Conservation (phyloP, 768 basidiomycete species). For the Botryobasidium botryosum region DNA sequence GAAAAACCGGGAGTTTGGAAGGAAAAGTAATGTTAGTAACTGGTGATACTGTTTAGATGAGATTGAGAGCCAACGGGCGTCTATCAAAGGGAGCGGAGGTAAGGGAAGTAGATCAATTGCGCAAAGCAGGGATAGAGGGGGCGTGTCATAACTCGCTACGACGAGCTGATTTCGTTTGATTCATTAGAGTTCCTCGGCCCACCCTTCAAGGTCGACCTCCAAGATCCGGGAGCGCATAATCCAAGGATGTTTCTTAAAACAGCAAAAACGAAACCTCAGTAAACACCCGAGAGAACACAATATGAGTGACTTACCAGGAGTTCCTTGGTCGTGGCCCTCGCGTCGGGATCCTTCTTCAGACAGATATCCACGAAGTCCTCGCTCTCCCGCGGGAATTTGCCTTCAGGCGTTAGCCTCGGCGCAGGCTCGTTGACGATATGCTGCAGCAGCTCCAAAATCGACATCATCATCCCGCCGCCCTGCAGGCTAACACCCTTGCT, state of each 20-base stretch:
- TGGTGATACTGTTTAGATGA: no score
- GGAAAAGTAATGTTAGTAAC: no score
- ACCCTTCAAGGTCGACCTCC: constrained; percentile 56
- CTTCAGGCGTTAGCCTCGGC: constrained; percentile 63
- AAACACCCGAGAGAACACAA: neutral
- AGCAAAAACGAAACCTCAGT: neutral
- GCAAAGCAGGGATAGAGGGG: no score
- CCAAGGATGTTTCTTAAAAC: constrained; percentile 51
- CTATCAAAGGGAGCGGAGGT: no score
- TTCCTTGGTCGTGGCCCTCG: constrained; percentile 74
- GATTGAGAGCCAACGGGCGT: no score
- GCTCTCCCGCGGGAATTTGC: constrained; percentile 52
- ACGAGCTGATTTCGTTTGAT: no score
- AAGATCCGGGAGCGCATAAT: constrained; percentile 44
- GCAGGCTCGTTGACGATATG: constrained; percentile 99
- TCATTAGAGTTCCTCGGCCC: constrained; percentile 35
- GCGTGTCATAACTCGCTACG: no score
- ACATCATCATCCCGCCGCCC: constrained; percentile 95
- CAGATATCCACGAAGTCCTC: constrained; percentile 82
- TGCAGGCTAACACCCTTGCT: constrained; percentile 85
- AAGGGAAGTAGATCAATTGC: no score
- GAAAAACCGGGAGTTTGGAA: no score
- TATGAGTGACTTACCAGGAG: constrained; percentile 39
- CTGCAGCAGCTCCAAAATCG: constrained; percentile 88
- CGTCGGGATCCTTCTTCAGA: constrained; percentile 76